Base-by-base conservation (phyloP, 2,329 filamentous ascomycete species). In the Fusarium sp. region DNA sequence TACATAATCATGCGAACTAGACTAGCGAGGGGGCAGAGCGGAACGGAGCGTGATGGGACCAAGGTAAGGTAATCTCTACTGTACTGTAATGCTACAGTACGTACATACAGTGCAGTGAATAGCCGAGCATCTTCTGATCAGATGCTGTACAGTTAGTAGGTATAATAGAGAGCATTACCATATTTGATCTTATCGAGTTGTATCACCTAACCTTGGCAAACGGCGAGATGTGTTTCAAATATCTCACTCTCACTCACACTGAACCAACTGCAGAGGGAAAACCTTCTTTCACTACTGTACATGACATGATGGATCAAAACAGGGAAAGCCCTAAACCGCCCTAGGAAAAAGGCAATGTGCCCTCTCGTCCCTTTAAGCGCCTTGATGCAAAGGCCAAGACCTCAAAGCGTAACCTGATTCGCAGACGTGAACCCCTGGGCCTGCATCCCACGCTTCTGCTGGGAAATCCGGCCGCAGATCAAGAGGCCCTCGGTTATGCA, bases 401-500 rank as follows among this genome's bases (percentile, higher is more conserved):
- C 20, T 25, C 59, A 24, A 45, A 22, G 20, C 59, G 56, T 51
- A 67, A 63, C 69, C 56, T 77, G 75, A 75, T 72, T 72, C 71
- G 72, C 65, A 57, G 53, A 55, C 24, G 40, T 22, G 41, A 48
- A 44, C 55, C 61, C 63, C 63, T 60, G 53, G 54, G 34, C 64
- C 68, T 74, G 70, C 70, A 75, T 75, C 74, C 73, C 74, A 74
- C 72, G 74, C 75, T 77, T 76, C 72, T 76, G 78, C 77, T 79
- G 72, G 72, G 65, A 72, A 73, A 65, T 67, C 49, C 67, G 77
- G 77, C 70, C 77, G 78, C 78, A 80, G 76, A 77, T 76, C 71
- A 68, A 75, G 77, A 76, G 78, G 69, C 79, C 78, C 76, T 80
- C 79, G 78, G 79, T 69, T 80, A 80, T 81, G 79, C 79, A 80